Evolutionary conservation across 202 grass and related monocot genomes (phyloP), one percentile per base, ranked within the genome.

Genomic region (Carex arenaria): DNA sequence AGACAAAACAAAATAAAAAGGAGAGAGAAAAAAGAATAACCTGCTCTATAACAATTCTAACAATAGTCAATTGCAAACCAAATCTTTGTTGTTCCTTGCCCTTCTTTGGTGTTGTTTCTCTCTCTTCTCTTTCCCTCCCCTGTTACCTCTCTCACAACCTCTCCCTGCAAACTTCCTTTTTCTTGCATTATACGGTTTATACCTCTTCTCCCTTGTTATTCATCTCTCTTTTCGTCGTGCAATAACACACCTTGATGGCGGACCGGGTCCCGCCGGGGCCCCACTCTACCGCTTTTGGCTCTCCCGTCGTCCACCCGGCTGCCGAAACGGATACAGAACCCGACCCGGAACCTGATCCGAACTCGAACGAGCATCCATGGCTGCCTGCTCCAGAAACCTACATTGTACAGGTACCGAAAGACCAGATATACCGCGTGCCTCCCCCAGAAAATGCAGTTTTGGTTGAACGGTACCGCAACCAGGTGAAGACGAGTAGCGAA

Each of bases 341-440:
- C 3, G 51, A 63, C 66, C 85, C 36, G 0, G 62, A 65, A 38
- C 67, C 67, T 23, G 31, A 60, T 23, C 54, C 66, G 4, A 56
- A 80, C 55, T 18, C 36, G 8, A 82, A 56, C 1, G 13, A 10
- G 1, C 42, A 61, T 28, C 79, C 62, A 0, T 82, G 80, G 80
- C 14, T 30, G 5, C 14, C 53, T 7, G 2, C 20, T 67, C 55
- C 59, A 3, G 77, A 89, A 64, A 98, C 91, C 22, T 98, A 98
- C 89, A 80, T 98, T 40, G 89, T 99, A 75, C 85, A 93, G 45
- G 88, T 95, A 49, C 91, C 90, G 7, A 98, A 95, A 86, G 96
- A 98, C 14, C 96, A 98, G 85, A 90, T 95, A 77, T 98, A 95
- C 85, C 91, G 88, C 10, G 85, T 98, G 10, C 96, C 96, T 11